Conservation (phyloP, 1,284 basidiomycete species). For the Sphaerobolus stellatus region DNA sequence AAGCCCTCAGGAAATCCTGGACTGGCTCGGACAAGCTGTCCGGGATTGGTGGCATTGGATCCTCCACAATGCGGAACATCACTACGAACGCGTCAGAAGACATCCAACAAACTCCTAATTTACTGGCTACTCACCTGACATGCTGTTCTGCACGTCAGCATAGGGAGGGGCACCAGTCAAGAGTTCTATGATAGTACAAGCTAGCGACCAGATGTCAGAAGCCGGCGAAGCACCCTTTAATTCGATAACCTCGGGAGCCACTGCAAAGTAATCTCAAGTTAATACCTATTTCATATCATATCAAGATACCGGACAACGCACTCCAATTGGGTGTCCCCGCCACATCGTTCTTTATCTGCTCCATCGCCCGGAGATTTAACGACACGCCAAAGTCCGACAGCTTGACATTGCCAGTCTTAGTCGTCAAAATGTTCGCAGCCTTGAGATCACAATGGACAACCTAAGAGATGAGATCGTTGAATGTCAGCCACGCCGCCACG, state of each 20-base stretch:
- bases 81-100: constrained; percentile 44
- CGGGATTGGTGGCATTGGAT: constrained; percentile 83
- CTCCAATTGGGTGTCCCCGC: constrained; percentile 97
- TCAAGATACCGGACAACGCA: constrained; percentile 27
- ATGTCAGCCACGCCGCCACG: neutral
- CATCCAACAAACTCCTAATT: constrained; percentile 9
- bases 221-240: constrained; percentile 53
- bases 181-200: constrained; percentile 91
- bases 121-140: constrained; percentile 62
- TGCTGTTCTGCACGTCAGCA: constrained; percentile 78
- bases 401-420: constrained; percentile 96
- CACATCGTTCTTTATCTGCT: constrained; percentile 80
- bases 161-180: constrained; percentile 92
- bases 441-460: constrained; percentile 94
- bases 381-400: constrained; percentile 98
- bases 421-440: constrained; percentile 97
- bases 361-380: constrained; percentile 96
- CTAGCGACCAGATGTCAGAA: constrained; percentile 87
- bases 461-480: constrained; percentile 5
- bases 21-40: constrained; percentile 72
- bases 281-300: constrained; percentile 2
- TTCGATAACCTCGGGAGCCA: constrained; percentile 94
- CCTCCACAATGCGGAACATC: constrained; percentile 95
- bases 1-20: constrained; percentile 74
- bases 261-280: constrained; percentile 24